A percentile compares a stretch with the other conserved stretches of the same genome.
phyloP scores from a whole-genome alignment of 23 red algal genomes.

The Gracilaria vermiculophylla region DNA sequence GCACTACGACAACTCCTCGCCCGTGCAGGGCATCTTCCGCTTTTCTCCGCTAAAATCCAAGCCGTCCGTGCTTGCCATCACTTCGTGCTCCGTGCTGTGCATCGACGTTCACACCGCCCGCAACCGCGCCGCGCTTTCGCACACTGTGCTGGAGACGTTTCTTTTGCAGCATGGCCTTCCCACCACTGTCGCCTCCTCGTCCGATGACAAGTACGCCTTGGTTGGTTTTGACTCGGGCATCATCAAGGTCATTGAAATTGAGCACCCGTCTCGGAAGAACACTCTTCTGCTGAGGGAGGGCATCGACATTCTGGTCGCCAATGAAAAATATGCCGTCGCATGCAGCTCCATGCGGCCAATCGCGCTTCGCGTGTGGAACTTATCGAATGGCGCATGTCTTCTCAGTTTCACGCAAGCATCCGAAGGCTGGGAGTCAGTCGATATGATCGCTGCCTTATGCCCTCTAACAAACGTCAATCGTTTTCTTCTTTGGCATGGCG shows the following conservation, averaged over 20 bases:
- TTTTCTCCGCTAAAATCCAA: neutral
- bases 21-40: neutral
- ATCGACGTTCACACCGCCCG: neutral
- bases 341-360: constrained; percentile 11
- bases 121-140: neutral
- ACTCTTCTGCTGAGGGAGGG: neutral
- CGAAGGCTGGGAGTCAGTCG: neutral
- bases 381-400: neutral
- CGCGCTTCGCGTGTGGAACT: neutral
- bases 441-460: constrained; percentile 17
- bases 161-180: neutral
- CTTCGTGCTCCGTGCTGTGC: neutral
- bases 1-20: neutral
- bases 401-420: neutral
- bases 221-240: constrained; percentile 22
- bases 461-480: neutral
- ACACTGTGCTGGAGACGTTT: constrained; percentile 4
- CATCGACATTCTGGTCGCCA: constrained; percentile 10
- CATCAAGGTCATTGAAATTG: constrained; percentile 19
- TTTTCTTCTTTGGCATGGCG: constrained; percentile 7
- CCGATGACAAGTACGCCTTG: constrained; percentile 3
- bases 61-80: constrained; percentile 3
- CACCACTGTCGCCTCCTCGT: neutral
- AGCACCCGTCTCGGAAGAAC: neutral
- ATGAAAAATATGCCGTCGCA: neutral